Evolutionary conservation across 106 monocot genomes (phyloP), one percentile per base, ranked within the genome.

Genomic region (Dioscorea alata): DNA sequence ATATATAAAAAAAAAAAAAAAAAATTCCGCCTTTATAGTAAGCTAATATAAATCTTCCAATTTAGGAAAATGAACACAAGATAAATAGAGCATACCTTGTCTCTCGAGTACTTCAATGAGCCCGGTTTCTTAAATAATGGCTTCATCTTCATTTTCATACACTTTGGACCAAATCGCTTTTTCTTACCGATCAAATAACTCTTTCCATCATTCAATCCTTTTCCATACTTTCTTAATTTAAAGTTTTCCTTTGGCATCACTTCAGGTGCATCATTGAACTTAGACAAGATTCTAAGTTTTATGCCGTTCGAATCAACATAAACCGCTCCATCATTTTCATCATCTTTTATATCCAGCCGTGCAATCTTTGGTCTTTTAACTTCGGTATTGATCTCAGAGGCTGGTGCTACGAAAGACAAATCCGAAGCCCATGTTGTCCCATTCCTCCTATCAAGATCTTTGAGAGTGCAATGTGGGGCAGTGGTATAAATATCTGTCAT

Each of bases 261-360:
- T 4, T 31, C 59, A 23, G 68, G 33, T 21, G 42, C 50, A 68
- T 75, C 71, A 35, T 69, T 76, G 57, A 71, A 70, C 71, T 87
- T 90, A 1, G 94, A 94, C 54, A 94, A 80, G 67, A 94, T 94
- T 19, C 85, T 71, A 64, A 94, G 62, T 68, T 94, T 94, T 42
- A 82, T 85, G 4, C 94, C 94, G 53, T 83, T 90, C 17, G 94
- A 87, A 83, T 94, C 94, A 50, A 94, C 78, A 79, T 87, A 94
- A 50, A 94, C 80, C 2, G 84, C 78, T 63, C 87, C 87, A 42
- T 82, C 80, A 49, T 70, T 64, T 31, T 48, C 69, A 62, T 66
- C 66, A 63, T 62, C 64, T 67, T 33, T 53, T 23, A 9, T 69
- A 67, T 20, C 48, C 32, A 13, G 28, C 62, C n/a, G 69, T 34